phyloP scores from a whole-genome alignment of 2,329 filamentous ascomycete species.

The Fusarium sp. region DNA sequence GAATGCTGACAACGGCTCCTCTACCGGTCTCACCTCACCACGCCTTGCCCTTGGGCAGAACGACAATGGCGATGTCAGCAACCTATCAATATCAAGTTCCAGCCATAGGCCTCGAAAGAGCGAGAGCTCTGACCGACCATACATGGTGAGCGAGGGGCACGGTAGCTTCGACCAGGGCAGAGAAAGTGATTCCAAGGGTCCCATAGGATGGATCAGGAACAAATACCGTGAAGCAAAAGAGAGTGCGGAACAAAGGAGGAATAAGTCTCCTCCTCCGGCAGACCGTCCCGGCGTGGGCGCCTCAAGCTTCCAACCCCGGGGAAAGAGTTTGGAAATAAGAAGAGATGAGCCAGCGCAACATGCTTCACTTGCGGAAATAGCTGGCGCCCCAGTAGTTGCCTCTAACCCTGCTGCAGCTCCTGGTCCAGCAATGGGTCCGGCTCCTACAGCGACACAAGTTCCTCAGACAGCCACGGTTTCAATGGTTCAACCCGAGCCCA shows the following conservation, averaged over 20 bases:
- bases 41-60: slow-evolving; percentile 66
- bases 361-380: slow-evolving; percentile 17
- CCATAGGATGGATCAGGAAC: slow-evolving; percentile 67
- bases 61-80: slow-evolving; percentile 70
- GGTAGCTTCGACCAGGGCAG: slow-evolving; percentile 50
- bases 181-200: slow-evolving; percentile 59
- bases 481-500: slow-evolving; percentile 13
- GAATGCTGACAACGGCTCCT: slow-evolving; percentile 64
- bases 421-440: neutral
- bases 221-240: slow-evolving; percentile 70
- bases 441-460: slow-evolving; percentile 1
- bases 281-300: slow-evolving; percentile 43
- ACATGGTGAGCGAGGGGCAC: slow-evolving; percentile 52
- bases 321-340: slow-evolving; percentile 60
- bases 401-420: slow-evolving; percentile 4
- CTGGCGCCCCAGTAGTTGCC: slow-evolving; percentile 12
- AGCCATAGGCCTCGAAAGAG: slow-evolving; percentile 59
- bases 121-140: slow-evolving; percentile 58
- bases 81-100: slow-evolving; percentile 73
- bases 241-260: slow-evolving; percentile 62
- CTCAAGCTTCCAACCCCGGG: slow-evolving; percentile 49
- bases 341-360: slow-evolving; percentile 44
- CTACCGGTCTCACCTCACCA: slow-evolving; percentile 55
- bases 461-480: slow-evolving; percentile 18
- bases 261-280: slow-evolving; percentile 64